Evolutionary conservation across 2,329 filamentous ascomycete species (phyloP), one percentile per base, ranked within the genome.

Genomic region (Xylaria sp.): DNA sequence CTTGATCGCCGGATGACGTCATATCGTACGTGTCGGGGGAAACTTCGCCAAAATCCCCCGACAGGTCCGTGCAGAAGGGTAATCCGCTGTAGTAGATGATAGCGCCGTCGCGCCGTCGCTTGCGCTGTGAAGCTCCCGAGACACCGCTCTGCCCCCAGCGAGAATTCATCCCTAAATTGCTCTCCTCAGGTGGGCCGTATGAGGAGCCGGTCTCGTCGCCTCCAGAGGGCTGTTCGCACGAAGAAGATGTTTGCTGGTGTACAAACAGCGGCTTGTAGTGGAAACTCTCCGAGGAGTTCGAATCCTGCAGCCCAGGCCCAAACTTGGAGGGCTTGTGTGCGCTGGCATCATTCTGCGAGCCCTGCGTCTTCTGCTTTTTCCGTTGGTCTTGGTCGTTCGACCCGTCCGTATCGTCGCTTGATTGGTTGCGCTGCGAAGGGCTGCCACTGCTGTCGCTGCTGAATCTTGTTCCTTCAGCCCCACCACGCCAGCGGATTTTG

Each of bases 21-120:
- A 80, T 71, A 53, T 81, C 63, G 48, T 72, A 67, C 1, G 80
- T 78, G 2, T 77, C 68, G 1, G 78, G 76, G 0, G 77, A 79
- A 1, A 71, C 57, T 19, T 79, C 78, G 1, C 78, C 78, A 9
- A 76, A 76, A 62, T 92, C 88, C 1, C 87, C 87, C 16, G 87
- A 90, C 2, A 94, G 73, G 68, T 96, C 91, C 1, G 87, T 92
- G 69, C 86, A 94, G 69, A 94, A 96, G 0, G 83, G 84, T 1
- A 88, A 88, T 21, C 88, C 89, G 56, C 82, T 90, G 69, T 93
- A 95, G 66, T 92, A 95, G 17, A 93, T 91, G 61, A 95, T 88
- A 1, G 89, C 86, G 7, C 90, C 91, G 54, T 89, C 85, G 11
- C 85, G 79, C 0, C 77, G 80, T 21, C 81, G 80, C 68, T 81